Percentiles rank a stretch among this genome's conserved stretches.
Evolutionary conservation across 2,329 filamentous ascomycete species (phyloP).

Genomic region (Juglanconis juglandina): DNA sequence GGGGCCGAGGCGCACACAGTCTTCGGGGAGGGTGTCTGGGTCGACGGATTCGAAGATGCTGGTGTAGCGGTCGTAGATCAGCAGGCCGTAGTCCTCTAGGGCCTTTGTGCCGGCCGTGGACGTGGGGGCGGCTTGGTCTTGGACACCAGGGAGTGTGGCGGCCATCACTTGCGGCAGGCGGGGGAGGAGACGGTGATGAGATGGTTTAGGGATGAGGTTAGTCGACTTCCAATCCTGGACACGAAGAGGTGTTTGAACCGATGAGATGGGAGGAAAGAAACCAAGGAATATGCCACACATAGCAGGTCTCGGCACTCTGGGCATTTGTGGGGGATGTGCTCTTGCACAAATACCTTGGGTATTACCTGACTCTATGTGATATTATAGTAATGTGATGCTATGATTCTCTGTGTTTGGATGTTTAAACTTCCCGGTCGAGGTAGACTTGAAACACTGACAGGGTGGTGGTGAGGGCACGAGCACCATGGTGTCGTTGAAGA

Average conservation of each 20-base stretch:
- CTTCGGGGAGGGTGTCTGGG: background rate
- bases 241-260: background rate
- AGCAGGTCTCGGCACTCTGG: background rate
- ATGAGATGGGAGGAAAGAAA: background rate
- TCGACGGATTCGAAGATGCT: slow-evolving; percentile 5
- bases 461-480: background rate
- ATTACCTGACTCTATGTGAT: background rate
- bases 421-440: background rate
- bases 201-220: background rate
- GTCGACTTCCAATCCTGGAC: background rate
- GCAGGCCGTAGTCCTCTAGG: slow-evolving; percentile 3
- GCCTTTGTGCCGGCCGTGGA: background rate
- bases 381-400: background rate
- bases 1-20: slow-evolving; percentile 6
- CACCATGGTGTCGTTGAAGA: background rate
- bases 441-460: background rate
- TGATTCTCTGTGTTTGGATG: background rate
- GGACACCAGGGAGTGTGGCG: background rate
- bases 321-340: background rate
- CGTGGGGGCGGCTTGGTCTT: background rate
- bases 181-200: background rate
- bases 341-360: background rate
- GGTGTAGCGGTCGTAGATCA: slow-evolving; percentile 13
- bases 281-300: background rate
- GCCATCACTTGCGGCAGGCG: background rate